A percentile compares a stretch with the other conserved stretches of the same genome.
These are phyloP conservation scores for Sclerotinia trifoliorum DNA, from an alignment of 2,329 filamentous ascomycete species.

Conservation along the genomic window DNA sequence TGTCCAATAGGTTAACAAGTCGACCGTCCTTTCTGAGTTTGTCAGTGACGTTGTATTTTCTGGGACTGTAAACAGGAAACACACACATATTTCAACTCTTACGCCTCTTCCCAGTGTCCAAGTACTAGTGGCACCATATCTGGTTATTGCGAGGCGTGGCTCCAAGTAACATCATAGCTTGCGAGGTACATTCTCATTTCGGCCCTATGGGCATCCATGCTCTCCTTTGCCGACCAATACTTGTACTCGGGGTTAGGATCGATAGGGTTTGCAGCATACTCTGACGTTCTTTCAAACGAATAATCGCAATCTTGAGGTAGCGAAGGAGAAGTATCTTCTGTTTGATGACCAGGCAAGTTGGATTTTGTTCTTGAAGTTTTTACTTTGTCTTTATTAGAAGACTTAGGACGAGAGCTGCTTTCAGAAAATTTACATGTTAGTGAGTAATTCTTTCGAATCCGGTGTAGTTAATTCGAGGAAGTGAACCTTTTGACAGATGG, in stretches of 20 bases:
- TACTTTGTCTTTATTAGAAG: not conserved
- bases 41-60: not conserved
- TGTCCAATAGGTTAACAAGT: slow-evolving; percentile 8
- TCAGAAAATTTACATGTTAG: not conserved
- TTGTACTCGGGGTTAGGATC: slow-evolving; percentile 13
- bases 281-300: not conserved
- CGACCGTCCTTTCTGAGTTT: not conserved
- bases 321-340: not conserved
- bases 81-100: not conserved
- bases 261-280: slow-evolving; percentile 9
- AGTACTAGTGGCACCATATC: not conserved
- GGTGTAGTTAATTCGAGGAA: not conserved
- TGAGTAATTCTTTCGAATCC: not conserved
- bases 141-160: not conserved
- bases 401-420: not conserved
- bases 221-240: slow-evolving; percentile 8
- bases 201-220: not conserved
- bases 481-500: slow-evolving; percentile 15
- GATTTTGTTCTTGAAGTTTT: slow-evolving; percentile 10
- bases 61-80: not conserved
- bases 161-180: slow-evolving; percentile 12
- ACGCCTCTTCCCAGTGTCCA: not conserved
- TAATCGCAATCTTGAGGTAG: not conserved
- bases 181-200: slow-evolving; percentile 3
- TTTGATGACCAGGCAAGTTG: not conserved